phyloP scores from a whole-genome alignment of 2,329 filamentous ascomycete species.

The Sclerotiophoma versabilis region DNA sequence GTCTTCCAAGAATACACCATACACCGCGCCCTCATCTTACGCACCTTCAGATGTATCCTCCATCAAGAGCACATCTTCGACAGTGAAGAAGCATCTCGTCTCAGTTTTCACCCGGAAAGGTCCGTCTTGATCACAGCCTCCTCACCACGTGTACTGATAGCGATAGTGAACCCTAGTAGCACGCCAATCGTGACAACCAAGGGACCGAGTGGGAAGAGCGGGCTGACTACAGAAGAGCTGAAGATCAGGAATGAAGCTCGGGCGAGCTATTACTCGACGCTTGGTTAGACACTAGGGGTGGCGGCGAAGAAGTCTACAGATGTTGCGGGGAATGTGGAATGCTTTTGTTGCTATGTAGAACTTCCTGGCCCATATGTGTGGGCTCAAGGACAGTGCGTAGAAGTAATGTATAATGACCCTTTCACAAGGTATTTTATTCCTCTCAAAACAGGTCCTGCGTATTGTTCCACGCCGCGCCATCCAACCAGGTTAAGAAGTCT shows the following conservation, averaged over 20 bases:
- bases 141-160: neutral
- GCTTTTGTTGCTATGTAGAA: neutral
- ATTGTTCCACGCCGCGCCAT: constrained; percentile 48
- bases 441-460: constrained; percentile 27
- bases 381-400: neutral
- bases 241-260: constrained; percentile 19
- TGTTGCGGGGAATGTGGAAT: neutral
- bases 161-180: neutral
- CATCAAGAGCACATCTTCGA: constrained; percentile 16
- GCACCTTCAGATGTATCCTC: constrained; percentile 18
- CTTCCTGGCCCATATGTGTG: neutral
- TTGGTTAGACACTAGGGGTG: neutral
- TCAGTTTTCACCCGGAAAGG: constrained; percentile 22
- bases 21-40: constrained; percentile 20
- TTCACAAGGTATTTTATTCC: neutral
- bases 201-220: constrained; percentile 1
- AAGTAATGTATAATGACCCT: neutral
- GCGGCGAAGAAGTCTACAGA: neutral
- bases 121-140: neutral
- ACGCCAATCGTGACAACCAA: neutral
- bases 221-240: constrained; percentile 9
- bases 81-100: constrained; percentile 23
- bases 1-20: constrained; percentile 6
- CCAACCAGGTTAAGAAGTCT: constrained; percentile 47
- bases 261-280: constrained; percentile 19